Conservation (phyloP, 345 rosid genomes). For the Citropsis articulata region DNA sequence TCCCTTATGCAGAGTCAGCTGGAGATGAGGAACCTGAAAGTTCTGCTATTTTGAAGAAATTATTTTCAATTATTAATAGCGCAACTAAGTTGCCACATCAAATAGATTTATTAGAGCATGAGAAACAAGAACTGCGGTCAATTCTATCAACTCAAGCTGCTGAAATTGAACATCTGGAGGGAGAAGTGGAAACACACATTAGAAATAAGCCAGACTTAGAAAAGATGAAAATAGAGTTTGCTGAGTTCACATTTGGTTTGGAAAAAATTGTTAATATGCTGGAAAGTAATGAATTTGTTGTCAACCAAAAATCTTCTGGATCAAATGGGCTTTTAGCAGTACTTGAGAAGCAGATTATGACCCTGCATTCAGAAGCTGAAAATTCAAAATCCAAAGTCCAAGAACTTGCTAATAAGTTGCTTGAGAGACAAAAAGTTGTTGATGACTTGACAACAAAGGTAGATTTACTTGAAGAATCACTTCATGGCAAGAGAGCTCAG, state of each 20-base stretch:
- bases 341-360: slow-evolving; percentile 50
- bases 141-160: slow-evolving; percentile 44
- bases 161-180: slow-evolving; percentile 61
- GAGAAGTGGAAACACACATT: slow-evolving; percentile 35
- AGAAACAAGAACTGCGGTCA: slow-evolving; percentile 53
- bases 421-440: slow-evolving; percentile 58
- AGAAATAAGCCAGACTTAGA: slow-evolving; percentile 39
- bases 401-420: slow-evolving; percentile 63
- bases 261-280: slow-evolving; percentile 46
- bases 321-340: slow-evolving; percentile 41
- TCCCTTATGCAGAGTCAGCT: slow-evolving; percentile 35
- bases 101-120: slow-evolving; percentile 43
- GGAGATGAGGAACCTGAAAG: slow-evolving; percentile 34
- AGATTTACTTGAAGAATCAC: slow-evolving; percentile 59
- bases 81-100: slow-evolving; percentile 49
- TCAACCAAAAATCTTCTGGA: slow-evolving; percentile 38
- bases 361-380: slow-evolving; percentile 53
- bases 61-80: slow-evolving; percentile 54
- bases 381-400: slow-evolving; percentile 54
- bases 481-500: slow-evolving; percentile 40
- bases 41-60: slow-evolving; percentile 49
- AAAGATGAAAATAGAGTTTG: slow-evolving; percentile 48
- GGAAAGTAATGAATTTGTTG: slow-evolving; percentile 40
- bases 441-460: slow-evolving; percentile 61
- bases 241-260: slow-evolving; percentile 48